Percentiles rank a stretch among this genome's conserved stretches.
Conservation (phyloP, 163 green algal genomes). For the Trebouxiophyceae sp. region DNA sequence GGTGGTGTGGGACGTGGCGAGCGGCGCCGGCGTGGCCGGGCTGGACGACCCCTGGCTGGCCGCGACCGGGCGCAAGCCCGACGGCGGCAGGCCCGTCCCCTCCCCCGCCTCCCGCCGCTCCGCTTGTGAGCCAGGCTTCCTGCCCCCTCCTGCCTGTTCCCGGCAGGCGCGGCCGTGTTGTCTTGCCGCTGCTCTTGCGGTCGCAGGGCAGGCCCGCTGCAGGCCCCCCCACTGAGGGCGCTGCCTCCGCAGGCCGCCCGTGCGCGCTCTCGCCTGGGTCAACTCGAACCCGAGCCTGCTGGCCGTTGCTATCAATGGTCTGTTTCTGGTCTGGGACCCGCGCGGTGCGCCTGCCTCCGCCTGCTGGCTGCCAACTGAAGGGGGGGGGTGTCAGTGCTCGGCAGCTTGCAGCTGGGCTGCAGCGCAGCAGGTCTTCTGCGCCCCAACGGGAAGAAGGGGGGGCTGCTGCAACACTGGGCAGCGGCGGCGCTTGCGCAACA, state of each 20-base stretch:
- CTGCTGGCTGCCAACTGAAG: too few species aligned
- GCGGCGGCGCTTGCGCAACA: neutral
- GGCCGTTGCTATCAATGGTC: slow-evolving; percentile 52
- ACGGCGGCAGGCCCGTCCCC: neutral
- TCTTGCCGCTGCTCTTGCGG: neutral
- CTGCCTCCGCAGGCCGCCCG: slow-evolving; percentile 13
- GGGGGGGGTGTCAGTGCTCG: neutral
- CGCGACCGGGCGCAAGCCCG: neutral
- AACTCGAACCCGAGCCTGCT: slow-evolving; percentile 37
- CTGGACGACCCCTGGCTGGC: slow-evolving; percentile 41
- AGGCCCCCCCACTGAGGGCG: slow-evolving; percentile 3
- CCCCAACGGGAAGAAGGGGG: neutral
- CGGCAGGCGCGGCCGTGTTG: too few species aligned
- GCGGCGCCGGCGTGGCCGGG: slow-evolving; percentile 20
- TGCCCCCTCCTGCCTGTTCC: neutral
- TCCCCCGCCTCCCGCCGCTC: neutral
- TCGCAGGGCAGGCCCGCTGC: neutral
- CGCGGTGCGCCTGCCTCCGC: too few species aligned
- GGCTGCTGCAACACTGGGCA: neutral
- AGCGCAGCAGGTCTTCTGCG: neutral
- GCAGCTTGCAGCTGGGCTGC: neutral
- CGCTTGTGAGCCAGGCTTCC: neutral
- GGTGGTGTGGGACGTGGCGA: slow-evolving; percentile 64
- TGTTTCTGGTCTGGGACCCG: slow-evolving; percentile 71
- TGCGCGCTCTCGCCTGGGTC: slow-evolving; percentile 58